phyloP scores from a whole-genome alignment of 345 rosid species.

The Eucalyptus viminalis region DNA sequence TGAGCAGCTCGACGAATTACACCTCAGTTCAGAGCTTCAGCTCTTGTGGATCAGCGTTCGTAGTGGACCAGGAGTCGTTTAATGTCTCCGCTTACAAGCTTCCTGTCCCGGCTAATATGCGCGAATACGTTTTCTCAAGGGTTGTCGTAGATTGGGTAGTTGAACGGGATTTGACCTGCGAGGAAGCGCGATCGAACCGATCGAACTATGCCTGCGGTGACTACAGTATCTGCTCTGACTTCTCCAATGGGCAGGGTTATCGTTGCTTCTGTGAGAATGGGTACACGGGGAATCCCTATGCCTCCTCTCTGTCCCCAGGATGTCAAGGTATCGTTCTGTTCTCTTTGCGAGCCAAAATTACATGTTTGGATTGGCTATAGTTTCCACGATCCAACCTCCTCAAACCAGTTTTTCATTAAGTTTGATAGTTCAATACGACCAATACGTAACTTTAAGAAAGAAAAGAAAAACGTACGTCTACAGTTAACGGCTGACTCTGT shows the following conservation, averaged over 20 bases:
- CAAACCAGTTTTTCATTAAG: background rate
- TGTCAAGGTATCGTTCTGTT: background rate
- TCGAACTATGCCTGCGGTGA: accelerated
- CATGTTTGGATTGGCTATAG: no score
- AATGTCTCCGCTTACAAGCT: background rate
- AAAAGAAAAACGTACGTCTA: background rate
- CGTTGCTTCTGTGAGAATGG: background rate
- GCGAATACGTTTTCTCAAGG: accelerated
- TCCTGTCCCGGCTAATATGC: background rate
- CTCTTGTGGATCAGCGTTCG: background rate
- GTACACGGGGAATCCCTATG: background rate
- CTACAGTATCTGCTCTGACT: background rate
- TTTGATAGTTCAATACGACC: accelerated
- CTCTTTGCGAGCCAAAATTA: no score
- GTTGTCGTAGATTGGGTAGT: background rate
- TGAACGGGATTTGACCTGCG: background rate
- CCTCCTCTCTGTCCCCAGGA: background rate
- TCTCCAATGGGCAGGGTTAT: accelerated
- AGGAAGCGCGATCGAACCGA: accelerated
- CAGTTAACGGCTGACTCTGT: accelerated
- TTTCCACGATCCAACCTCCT: background rate
- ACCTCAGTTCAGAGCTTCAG: accelerated
- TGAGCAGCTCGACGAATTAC: accelerated
- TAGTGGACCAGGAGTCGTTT: background rate
- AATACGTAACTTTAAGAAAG: no score